Conservation (phyloP, 2,329 filamentous ascomycete species). For the Gnomoniopsis sp. region DNA sequence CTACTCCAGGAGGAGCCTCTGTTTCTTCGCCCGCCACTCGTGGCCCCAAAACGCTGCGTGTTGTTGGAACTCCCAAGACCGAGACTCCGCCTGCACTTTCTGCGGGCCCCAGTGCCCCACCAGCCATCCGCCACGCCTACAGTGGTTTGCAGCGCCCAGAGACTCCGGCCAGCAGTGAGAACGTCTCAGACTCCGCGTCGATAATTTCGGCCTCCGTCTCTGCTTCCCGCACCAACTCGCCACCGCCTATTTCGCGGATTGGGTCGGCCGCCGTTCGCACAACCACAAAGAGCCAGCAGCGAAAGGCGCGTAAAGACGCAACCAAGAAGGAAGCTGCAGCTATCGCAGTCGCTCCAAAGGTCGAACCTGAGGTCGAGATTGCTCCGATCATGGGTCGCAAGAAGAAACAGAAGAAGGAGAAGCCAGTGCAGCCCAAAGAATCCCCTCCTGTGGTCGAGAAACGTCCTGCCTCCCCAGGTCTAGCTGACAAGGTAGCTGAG, state of each 20-base stretch:
- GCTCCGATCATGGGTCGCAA: slow-evolving; percentile 76
- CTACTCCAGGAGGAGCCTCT: slow-evolving; percentile 43
- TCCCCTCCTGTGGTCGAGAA: slow-evolving; percentile 7
- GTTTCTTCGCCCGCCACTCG: slow-evolving; percentile 51
- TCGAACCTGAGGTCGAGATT: slow-evolving; percentile 53
- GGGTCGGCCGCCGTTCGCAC: slow-evolving; percentile 65
- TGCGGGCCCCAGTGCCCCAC: slow-evolving; percentile 28
- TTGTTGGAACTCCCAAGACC: slow-evolving; percentile 63
- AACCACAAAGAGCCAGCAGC: slow-evolving; percentile 75
- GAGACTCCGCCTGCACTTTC: slow-evolving; percentile 45
- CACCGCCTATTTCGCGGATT: slow-evolving; percentile 57
- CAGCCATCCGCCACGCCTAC: slow-evolving; percentile 43
- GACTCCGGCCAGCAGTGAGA: slow-evolving; percentile 66
- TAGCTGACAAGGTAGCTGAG: not conserved
- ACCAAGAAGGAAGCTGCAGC: slow-evolving; percentile 60
- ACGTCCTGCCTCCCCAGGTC: slow-evolving; percentile 9
- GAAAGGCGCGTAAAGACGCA: slow-evolving; percentile 70
- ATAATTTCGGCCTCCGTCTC: slow-evolving; percentile 69
- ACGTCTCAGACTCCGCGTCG: slow-evolving; percentile 73
- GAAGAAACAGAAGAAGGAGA: slow-evolving; percentile 82
- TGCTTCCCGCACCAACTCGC: slow-evolving; percentile 66
- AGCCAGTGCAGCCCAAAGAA: slow-evolving; percentile 30
- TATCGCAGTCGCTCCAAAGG: slow-evolving; percentile 43
- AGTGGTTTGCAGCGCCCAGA: slow-evolving; percentile 53
- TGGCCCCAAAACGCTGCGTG: slow-evolving; percentile 64